Evolutionary conservation across 148 eudicot species (phyloP), one percentile per base, ranked within the genome.

Genomic region (Vaccinium vitisidaea): DNA sequence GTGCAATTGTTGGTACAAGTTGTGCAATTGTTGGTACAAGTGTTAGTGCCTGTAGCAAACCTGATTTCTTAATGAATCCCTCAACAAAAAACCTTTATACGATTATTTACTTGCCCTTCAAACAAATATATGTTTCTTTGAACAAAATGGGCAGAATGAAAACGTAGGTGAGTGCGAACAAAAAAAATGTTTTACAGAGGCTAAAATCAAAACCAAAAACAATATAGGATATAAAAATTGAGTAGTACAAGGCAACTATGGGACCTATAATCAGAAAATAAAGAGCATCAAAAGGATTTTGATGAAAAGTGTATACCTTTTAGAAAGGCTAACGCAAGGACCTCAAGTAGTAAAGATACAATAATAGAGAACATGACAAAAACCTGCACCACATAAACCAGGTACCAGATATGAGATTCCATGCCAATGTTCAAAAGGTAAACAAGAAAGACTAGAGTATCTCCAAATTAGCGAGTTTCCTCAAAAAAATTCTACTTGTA

Each of bases 291-390:
- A 19, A 77, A 73, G 10, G 73, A 36, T 75, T 69, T 25, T 73
- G 56, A 83, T 50, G 88, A 67, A 83, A 21, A 67, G 82, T 43
- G 67, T 84, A 48, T 90, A 93, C 99, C 99, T 90, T 90, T 92
- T 74, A 94, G 90, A 48, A 93, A 84, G 82, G 88, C 87, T 86
- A 90, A 85, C 16, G 89, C 84, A 83, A 88, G 84, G 85, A 91
- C 83, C 88, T 93, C 91, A 63, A 94, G 89, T 79, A 94, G 87
- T 84, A 94, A 89, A 82, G 98, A 92, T 53, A 88, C 86, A 27
- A 83, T 79, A 75, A 88, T 78, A 16, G 98, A 96, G 87, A 94
- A 96, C 89, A 93, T 79, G 85, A 93, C 90, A 83, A 96, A 96
- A 83, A 96, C 98, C 98, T 96, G 94, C 87, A 90, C 7, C 16